phyloP scores from a whole-genome alignment of 768 basidiomycete species.

The Mycena polygramma region DNA sequence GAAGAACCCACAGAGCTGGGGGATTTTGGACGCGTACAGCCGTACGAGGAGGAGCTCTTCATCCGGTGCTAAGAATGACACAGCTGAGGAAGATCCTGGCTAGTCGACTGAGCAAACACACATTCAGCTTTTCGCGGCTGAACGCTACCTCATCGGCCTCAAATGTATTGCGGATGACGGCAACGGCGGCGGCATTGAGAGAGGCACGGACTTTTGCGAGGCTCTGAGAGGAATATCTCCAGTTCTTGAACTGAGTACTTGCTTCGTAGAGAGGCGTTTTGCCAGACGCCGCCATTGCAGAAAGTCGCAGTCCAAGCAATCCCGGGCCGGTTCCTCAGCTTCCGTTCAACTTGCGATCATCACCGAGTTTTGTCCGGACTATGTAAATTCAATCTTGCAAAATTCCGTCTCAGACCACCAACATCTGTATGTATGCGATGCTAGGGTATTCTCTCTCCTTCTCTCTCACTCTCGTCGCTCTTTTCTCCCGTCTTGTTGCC shows the following conservation, averaged over 20 bases:
- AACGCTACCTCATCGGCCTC: constrained; percentile 81
- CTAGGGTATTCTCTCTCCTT: constrained; percentile 1
- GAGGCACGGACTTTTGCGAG: constrained; percentile 71
- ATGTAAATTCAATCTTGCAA: too few relatives aligned
- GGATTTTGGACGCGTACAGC: constrained; percentile 89
- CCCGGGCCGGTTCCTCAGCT: too few relatives aligned
- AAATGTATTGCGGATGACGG: constrained; percentile 81
- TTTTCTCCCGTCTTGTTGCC: neutral
- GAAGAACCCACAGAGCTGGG: constrained; percentile 86
- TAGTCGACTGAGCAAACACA: constrained; percentile 43
- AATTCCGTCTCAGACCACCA: neutral
- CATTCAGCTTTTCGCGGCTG: neutral
- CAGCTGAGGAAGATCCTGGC: constrained; percentile 80
- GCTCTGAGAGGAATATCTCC: constrained; percentile 85
- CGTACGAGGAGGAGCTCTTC: constrained; percentile 93
- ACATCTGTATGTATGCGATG: constrained; percentile 6
- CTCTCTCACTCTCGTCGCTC: constrained; percentile 11
- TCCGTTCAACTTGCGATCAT: too few relatives aligned
- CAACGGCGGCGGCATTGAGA: constrained; percentile 83
- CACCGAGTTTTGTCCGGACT: too few relatives aligned
- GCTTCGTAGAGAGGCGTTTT: constrained; percentile 75
- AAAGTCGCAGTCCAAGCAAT: too few relatives aligned
- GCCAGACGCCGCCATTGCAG: constrained; percentile 23
- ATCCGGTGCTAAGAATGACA: constrained; percentile 80
- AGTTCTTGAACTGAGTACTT: constrained; percentile 87